Evolutionary conservation across 345 rosid genomes (phyloP).

Genomic region (Gossypium raimondii): DNA sequence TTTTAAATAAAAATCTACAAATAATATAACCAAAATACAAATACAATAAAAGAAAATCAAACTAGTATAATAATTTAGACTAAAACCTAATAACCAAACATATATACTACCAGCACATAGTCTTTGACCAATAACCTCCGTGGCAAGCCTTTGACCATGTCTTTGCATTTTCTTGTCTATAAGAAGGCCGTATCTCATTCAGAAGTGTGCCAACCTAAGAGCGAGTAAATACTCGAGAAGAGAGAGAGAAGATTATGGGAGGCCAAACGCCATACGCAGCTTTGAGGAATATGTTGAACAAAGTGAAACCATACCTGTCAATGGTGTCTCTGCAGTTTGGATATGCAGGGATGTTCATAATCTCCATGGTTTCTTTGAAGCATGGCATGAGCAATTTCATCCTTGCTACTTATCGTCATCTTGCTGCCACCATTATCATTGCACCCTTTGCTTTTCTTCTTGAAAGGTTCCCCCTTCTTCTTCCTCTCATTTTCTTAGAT

Average conservation of each 20-base stretch:
- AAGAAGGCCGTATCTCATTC: constrained; percentile 25
- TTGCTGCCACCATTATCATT: constrained; percentile 61
- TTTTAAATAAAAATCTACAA: no score
- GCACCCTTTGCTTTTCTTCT: constrained; percentile 79
- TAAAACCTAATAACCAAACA: no score
- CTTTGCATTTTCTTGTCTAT: constrained; percentile 24
- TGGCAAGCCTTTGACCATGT: not conserved
- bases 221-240: not conserved
- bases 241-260: constrained; percentile 17
- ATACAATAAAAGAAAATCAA: no score
- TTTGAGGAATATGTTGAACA: constrained; percentile 23
- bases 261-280: constrained; percentile 12
- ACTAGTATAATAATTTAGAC: no score
- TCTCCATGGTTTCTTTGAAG: constrained; percentile 61
- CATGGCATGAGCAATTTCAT: constrained; percentile 78
- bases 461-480: constrained; percentile 43
- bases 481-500: not conserved
- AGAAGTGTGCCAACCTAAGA: not conserved
- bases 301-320: constrained; percentile 61
- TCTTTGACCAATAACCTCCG: not conserved
- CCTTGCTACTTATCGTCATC: constrained; percentile 74
- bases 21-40: no score
- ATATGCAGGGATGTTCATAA: constrained; percentile 77
- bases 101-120: no score
- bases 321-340: constrained; percentile 82